Base-by-base conservation (phyloP, 192 early-diverging fungal species). In the Geranomyces variabilis region DNA sequence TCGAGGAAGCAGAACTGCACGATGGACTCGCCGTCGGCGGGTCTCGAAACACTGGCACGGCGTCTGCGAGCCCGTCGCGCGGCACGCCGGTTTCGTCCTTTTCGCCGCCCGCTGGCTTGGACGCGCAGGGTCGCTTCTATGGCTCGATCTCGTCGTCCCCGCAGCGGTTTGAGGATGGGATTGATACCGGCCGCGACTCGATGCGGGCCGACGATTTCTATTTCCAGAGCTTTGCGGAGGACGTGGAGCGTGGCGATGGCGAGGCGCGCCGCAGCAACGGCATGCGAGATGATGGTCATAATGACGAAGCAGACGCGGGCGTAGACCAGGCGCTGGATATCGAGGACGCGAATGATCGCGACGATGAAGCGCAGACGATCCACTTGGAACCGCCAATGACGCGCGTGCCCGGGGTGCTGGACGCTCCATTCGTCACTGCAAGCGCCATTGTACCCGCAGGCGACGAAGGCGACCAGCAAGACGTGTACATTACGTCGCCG, bases 331-430 rank as follows among this genome's bases (percentile, higher is more conserved):
- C 36, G 5, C 36, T 41, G 36, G 36, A 41, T 7, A 41, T 41
- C 36, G 36, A 41, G 10, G 36, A 41, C 58, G 4, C 24, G 7
- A 15, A 53, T 53, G 24, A 53, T 53, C 24, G n/a, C 19, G 51
- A 68, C 7, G 68, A 70, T 36, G 36, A 0, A 19, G 15, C 33
- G 36, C 68, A 30, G 28, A 61, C 68, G 33, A 24, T 21, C 10
- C 80, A 83, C 30, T 49, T 83, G 28, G 84, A 85, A 66, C 81
- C 84, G 7, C 84, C 84, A 12, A 77, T 81, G 77, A 81, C 77
- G 6, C 74, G 81, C 14, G 79, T 83, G 13, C 74, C 80, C 0
- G 84, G 84, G 5, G 66, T 85, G 36, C 69, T 85, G 21, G 81
- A 85, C 73, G 78, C 77, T 1, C 81, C 84, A 5, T 63, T 85